Conservation (phyloP, 768 basidiomycete genomes). For the Russula foetens region DNA sequence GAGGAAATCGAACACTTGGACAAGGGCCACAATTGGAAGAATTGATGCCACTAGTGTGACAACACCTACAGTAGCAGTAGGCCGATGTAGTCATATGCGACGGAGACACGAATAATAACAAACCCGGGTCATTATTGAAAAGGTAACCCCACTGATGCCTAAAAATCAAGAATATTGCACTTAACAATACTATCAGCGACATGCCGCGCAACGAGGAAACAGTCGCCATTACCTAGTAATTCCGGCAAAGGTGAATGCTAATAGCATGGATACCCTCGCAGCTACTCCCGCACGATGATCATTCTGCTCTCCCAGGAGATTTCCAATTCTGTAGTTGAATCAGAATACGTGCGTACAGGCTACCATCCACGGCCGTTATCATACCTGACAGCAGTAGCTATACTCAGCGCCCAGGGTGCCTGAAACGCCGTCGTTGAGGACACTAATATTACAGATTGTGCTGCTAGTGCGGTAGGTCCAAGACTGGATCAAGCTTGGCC, state of each 20-base stretch:
- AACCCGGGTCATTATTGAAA: conserved; percentile 49
- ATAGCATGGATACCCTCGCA: conserved; percentile 52
- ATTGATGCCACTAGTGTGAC: conserved; percentile 45
- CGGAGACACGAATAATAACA: not conserved
- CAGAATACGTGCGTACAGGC: not conserved
- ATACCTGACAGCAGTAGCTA: conserved; percentile 84
- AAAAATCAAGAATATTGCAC: conserved; percentile 37
- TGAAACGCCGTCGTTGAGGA: conserved; percentile 75
- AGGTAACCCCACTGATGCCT: conserved; percentile 45
- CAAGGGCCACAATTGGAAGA: conserved; percentile 58
- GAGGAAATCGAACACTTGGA: conserved; percentile 82
- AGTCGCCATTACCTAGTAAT: conserved; percentile 46
- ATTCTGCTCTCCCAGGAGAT: conserved; percentile 77
- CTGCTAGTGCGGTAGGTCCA: conserved; percentile 74
- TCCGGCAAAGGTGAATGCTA: conserved; percentile 58
- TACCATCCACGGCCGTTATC: conserved; percentile 16
- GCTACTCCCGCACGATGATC: conserved; percentile 64
- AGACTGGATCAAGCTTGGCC: conserved; percentile 37
- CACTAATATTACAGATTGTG: conserved; percentile 78
- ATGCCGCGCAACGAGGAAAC: not conserved
- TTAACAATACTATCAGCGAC: conserved; percentile 19
- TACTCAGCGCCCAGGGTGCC: conserved; percentile 72
- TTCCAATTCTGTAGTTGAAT: conserved; percentile 56
- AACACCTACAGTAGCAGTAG: conserved; percentile 24
- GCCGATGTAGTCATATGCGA: not conserved